These are phyloP conservation scores for Aspergillaceae sp. DNA, from an alignment of 2,329 filamentous ascomycete species.

Conservation along the genomic window DNA sequence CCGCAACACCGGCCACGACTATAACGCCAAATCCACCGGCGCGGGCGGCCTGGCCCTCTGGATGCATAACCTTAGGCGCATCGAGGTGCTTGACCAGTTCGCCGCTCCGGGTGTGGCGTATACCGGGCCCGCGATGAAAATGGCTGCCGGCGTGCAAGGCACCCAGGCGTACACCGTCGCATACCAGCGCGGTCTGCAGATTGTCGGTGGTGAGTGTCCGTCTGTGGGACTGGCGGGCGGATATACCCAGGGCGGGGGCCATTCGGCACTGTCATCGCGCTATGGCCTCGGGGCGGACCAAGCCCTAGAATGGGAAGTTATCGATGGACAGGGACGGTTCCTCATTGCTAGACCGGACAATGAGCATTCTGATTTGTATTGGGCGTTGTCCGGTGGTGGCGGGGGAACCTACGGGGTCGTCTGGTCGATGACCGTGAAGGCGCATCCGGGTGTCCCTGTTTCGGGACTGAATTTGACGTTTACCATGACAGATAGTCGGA, in stretches of 20 bases:
- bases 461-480: constrained; percentile 41
- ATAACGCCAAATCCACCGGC: constrained; percentile 52
- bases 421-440: constrained; percentile 46
- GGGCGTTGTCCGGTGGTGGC: constrained; percentile 54
- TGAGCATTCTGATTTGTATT: constrained; percentile 50
- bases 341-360: constrained; percentile 40
- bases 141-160: constrained; percentile 49
- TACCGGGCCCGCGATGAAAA: constrained; percentile 43
- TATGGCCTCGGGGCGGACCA: constrained; percentile 55
- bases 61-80: constrained; percentile 25
- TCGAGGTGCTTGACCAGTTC: constrained; percentile 28
- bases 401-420: constrained; percentile 53
- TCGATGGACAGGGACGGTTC: constrained; percentile 45
- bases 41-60: constrained; percentile 38
- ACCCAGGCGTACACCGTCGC: constrained; percentile 42
- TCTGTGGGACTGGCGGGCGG: constrained; percentile 53
- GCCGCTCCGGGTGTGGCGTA: constrained; percentile 27
- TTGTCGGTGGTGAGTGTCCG: constrained; percentile 49
- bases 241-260: constrained; percentile 54
- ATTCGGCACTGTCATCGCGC: constrained; percentile 45
- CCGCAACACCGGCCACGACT: constrained; percentile 36
- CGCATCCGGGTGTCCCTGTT: constrained; percentile 38
- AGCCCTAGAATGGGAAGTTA: constrained; percentile 47
- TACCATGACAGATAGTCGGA: constrained; percentile 12
- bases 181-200: constrained; percentile 36